phyloP scores from a whole-genome alignment of 306 rosid species.

The Vigna trinervia region DNA sequence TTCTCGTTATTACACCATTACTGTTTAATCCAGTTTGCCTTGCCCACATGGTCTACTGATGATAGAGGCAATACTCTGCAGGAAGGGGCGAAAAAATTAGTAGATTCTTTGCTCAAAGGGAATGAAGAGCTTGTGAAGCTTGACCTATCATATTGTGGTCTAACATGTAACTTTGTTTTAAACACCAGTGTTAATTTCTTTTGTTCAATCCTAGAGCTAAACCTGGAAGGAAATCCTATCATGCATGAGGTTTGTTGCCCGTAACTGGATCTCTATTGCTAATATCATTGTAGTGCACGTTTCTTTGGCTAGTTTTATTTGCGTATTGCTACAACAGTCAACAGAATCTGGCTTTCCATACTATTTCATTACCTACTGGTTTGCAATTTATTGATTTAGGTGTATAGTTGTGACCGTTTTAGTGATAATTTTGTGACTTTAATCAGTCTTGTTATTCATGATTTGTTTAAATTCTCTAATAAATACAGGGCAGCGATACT shows the following conservation, averaged over 20 bases:
- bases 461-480: conserved; percentile 35
- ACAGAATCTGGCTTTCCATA: conserved; percentile 30
- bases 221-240: conserved; percentile 80
- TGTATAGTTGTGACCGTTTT: conserved; percentile 22
- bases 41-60: conserved; percentile 41
- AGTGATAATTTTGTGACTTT: conserved; percentile 24
- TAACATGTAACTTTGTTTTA: conserved; percentile 58
- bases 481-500: conserved; percentile 67
- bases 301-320: conserved; percentile 36
- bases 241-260: conserved; percentile 68
- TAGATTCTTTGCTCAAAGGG: conserved; percentile 64
- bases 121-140: conserved; percentile 71
- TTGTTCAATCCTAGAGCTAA: conserved; percentile 73
- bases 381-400: conserved; percentile 33
- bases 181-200: conserved; percentile 49
- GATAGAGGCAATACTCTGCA: conserved; percentile 48
- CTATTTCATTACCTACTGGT: conserved; percentile 26
- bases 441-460: conserved; percentile 14
- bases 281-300: conserved; percentile 37
- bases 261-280: conserved; percentile 28
- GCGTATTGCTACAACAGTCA: conserved; percentile 12
- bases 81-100: conserved; percentile 70
- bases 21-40: conserved; percentile 37
- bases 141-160: conserved; percentile 79
- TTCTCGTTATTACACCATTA: conserved; percentile 30